Base-by-base conservation (phyloP, 2,329 filamentous ascomycete species). In the Aureobasidium lini region DNA sequence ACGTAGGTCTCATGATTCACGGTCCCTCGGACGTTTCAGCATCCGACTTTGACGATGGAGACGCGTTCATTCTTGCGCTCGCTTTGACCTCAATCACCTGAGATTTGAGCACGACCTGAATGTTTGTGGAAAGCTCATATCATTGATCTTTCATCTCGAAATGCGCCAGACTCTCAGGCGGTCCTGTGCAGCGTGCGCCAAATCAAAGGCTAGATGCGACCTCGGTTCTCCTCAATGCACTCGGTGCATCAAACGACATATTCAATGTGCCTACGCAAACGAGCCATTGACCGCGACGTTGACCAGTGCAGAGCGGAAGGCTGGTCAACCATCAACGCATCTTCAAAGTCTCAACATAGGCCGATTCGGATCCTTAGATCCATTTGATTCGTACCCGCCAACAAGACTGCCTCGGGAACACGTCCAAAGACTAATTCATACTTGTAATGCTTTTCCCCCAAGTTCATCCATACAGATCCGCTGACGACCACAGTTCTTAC, bases 131-230 rank as follows among this genome's bases (percentile, higher is more conserved):
- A 37, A 8, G 23, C 18, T 31, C 4, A 37, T 23, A 31, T 15
- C 36, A 52, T 39, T 10, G 11, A 6, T n/a, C 9, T 4, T 13
- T 2, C 39, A 16, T 36, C 3, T 31, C 40, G 28, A 10, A 13
- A 58, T 58, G 54, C 54, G 54, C 36, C 44, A 18, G 10, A 48
- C 42, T 31, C 43, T 58, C 11, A 43, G 54, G 18, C 54, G 44
- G 23, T 46, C 54, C 4, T 58, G 54, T 34, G 54, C 34, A 16
- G 54, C 54, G 9, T 58, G 54, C 40, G 54, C 54, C 15, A 58
- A 40, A 29, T 58, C 54, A 7, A 58, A 58, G 23, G n/a, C n/a
- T 9, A 48, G 23, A n/a, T 58, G 54, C 15, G 54, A 58, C 13
- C 54, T 49, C 10, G 18, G 54, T 2, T 48, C 54, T 4, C 54